Percentiles rank a stretch among this genome's conserved stretches.
These are phyloP conservation scores for Solanum ossicruentum DNA, from an alignment of 257 asterid species.

Conservation along the genomic window DNA sequence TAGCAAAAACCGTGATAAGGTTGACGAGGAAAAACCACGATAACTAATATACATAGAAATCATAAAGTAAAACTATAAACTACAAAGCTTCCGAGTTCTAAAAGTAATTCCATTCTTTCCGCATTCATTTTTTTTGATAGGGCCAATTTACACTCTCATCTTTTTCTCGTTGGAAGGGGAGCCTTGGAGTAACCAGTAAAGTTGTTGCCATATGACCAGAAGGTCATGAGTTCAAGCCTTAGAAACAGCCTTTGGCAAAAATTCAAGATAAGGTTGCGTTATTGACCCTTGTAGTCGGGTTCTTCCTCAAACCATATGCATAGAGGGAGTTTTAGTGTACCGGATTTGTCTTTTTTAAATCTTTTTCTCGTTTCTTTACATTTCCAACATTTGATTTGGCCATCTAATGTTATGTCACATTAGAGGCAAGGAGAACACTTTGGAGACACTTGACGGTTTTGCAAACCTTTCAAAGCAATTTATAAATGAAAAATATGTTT, in stretches of 20 bases:
- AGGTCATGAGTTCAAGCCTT: no score
- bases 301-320: no score
- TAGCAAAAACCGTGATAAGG: neutral
- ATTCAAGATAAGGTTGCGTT: no score
- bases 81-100: constrained; percentile 17
- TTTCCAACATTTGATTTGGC: neutral
- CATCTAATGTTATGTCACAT: neutral
- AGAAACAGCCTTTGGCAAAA: no score
- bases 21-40: constrained; percentile 2
- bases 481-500: neutral
- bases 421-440: neutral
- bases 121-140: neutral
- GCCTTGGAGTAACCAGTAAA: no score
- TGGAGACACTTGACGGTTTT: neutral
- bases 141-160: neutral
- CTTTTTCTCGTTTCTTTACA: neutral
- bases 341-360: no score
- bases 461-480: neutral
- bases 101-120: constrained; percentile 4
- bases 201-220: no score
- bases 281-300: no score
- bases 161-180: neutral
- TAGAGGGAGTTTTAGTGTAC: no score
- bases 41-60: constrained; percentile 8
- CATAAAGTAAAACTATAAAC: constrained; percentile 2